Base-by-base conservation (phyloP, 192 early-diverging fungal genomes). In the Podochytrium sp. region DNA sequence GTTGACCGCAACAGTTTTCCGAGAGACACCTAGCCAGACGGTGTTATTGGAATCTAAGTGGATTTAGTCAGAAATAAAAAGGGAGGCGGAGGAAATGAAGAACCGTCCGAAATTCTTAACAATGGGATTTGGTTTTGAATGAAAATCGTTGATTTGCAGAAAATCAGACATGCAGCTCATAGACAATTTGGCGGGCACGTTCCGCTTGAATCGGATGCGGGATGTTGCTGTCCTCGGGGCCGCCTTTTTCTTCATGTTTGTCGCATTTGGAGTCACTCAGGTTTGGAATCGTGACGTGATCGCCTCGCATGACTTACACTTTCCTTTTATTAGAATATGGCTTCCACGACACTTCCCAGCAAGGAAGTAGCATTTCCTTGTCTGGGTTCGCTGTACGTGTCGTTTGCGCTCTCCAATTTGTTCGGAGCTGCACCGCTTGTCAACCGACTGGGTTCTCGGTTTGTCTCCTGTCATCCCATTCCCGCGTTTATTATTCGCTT, bases 321-420 rank as follows among this genome's bases (percentile, higher is more conserved):
- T 33, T 14, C 16, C 18, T 47, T 7, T 7, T 33, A 65, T n/a
- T n/a, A n/a, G 66, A 69, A 34, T 41, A 55, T 69, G 51, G 66
- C 66, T 20, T 69, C 66, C 16, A 69, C 66, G 1, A 51, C 55
- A 10, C 51, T 69, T 34, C 66, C 66, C 16, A 55, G 32, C 33
- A 12, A 6, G 16, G 16, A 10, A 6, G 66, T 69, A 34, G 62
- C 74, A n/a, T 75, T 67, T 41, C 64, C 64, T 4, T n/a, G 27
- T 3, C 64, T 75, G 2, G 74, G 74, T 12, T 20, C 55, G 43
- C 39, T 75, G 52, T 75, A 75, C 42, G n/a, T 75, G 3, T 37
- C 74, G 7, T 75, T 75, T 25, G 74, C 74, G 10, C 35, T 75
- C 12, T 58, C 58, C 52, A 75, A 75, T 41, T 39, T 75, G n/a